Percentiles rank a stretch among this genome's conserved stretches.
Conservation (phyloP, 305 asterid genomes). For the Withania somnifera region DNA sequence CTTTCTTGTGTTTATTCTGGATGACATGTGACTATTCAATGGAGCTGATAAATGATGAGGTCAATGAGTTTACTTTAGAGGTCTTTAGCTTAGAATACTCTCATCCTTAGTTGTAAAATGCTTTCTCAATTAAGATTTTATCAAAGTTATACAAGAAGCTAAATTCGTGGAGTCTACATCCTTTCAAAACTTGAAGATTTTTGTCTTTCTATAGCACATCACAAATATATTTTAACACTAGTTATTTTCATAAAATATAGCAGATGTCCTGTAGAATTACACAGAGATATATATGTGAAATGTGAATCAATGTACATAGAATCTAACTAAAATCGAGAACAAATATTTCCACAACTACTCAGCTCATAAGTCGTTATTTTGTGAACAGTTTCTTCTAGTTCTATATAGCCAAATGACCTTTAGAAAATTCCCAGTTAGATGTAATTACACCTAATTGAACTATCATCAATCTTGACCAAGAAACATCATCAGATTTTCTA, state of each 20-base stretch:
- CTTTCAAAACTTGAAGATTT: not conserved
- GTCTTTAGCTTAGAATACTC: not conserved
- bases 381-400: not conserved
- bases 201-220: not conserved
- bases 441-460: no score
- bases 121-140: not conserved
- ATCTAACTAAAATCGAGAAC: not conserved
- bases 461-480: not conserved
- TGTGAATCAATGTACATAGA: not conserved
- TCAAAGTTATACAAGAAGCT: not conserved
- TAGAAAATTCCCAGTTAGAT: not conserved
- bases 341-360: conserved; percentile 1
- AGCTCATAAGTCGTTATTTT: not conserved
- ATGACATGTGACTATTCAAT: not conserved
- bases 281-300: not conserved
- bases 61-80: not conserved
- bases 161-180: not conserved
- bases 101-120: not conserved
- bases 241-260: not conserved
- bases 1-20: not conserved
- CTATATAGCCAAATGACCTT: not conserved
- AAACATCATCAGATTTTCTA: not conserved
- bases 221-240: no score
- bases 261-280: not conserved
- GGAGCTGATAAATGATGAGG: not conserved